A percentile compares a stretch with the other conserved stretches of the same genome.
Evolutionary conservation across 805 yeast species (phyloP).

Genomic region (Pichia paraexigua): DNA sequence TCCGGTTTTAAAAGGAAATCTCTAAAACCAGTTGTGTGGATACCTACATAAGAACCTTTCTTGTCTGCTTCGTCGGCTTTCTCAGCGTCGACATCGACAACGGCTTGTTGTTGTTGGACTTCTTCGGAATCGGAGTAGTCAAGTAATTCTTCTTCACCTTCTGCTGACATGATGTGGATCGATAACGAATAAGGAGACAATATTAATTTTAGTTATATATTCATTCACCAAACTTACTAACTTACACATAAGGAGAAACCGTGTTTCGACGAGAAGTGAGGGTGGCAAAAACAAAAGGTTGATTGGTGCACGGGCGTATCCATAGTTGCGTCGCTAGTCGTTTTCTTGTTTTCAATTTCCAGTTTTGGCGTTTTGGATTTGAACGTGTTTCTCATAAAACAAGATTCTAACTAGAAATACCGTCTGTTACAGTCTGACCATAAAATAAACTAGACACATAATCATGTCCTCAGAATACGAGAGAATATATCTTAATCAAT

Average conservation of each 20-base stretch:
- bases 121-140: constrained; percentile 99
- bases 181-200: background rate
- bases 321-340: background rate
- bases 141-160: constrained; percentile 98
- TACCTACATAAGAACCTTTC: constrained; percentile 96
- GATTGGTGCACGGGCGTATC: background rate
- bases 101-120: constrained; percentile 40
- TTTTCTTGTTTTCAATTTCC: background rate
- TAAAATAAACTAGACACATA: too few relatives aligned
- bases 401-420: too few relatives aligned
- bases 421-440: too few relatives aligned
- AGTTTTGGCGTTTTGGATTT: background rate
- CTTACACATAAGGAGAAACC: too few relatives aligned
- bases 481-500: constrained; percentile 81
- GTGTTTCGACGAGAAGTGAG: background rate
- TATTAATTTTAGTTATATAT: too few relatives aligned
- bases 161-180: constrained; percentile 64
- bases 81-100: constrained; percentile 34
- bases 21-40: constrained; percentile 97
- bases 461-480: constrained; percentile 60
- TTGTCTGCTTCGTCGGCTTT: constrained; percentile 61
- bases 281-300: background rate
- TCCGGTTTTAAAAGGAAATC: constrained; percentile 96
- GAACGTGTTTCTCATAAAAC: background rate
- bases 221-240: too few relatives aligned